These are phyloP conservation scores for Exophiala xenobiotica DNA, from an alignment of 2,329 filamentous ascomycete genomes.

Conservation along the genomic window DNA sequence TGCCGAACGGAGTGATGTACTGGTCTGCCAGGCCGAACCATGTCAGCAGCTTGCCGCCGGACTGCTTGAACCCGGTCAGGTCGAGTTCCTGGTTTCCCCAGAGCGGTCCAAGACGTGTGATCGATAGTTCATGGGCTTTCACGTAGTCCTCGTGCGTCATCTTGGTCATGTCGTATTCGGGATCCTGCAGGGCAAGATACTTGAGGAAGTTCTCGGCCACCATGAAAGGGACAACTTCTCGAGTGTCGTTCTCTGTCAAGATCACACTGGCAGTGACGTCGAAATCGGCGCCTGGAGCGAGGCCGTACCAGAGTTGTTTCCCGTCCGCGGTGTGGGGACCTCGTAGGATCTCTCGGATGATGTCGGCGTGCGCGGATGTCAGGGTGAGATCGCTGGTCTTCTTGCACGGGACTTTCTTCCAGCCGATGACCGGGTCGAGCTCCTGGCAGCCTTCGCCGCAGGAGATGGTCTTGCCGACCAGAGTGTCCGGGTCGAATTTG, in stretches of 20 bases:
- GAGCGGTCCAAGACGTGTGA: slow-evolving; percentile 34
- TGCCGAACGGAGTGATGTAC: slow-evolving; percentile 41
- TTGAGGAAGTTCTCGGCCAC: slow-evolving; percentile 35
- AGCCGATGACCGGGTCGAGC: background rate
- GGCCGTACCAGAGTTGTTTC: slow-evolving; percentile 11
- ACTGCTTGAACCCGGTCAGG: slow-evolving; percentile 39
- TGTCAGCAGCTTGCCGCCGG: slow-evolving; percentile 43
- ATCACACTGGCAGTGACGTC: background rate
- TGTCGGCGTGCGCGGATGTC: slow-evolving; percentile 6
- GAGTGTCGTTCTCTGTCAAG: slow-evolving; percentile 2
- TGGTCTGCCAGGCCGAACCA: slow-evolving; percentile 45
- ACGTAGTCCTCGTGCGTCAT: slow-evolving; percentile 35
- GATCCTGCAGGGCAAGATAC: slow-evolving; percentile 36
- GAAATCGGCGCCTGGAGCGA: slow-evolving; percentile 10
- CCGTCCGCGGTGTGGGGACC: slow-evolving; percentile 8
- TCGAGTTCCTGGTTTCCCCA: slow-evolving; percentile 40
- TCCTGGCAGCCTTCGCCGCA: slow-evolving; percentile 8
- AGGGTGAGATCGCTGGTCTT: slow-evolving; percentile 6
- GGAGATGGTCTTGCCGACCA: slow-evolving; percentile 9
- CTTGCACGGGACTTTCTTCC: slow-evolving; percentile 5
- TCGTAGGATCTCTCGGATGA: slow-evolving; percentile 11
- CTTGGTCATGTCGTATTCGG: slow-evolving; percentile 33
- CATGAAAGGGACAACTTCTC: slow-evolving; percentile 2
- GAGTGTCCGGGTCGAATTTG: slow-evolving; percentile 14
- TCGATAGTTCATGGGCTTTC: slow-evolving; percentile 30